These are phyloP conservation scores for Xenosphaeropsis pyriputrescens DNA, from an alignment of 2,329 filamentous ascomycete species.

Conservation along the genomic window DNA sequence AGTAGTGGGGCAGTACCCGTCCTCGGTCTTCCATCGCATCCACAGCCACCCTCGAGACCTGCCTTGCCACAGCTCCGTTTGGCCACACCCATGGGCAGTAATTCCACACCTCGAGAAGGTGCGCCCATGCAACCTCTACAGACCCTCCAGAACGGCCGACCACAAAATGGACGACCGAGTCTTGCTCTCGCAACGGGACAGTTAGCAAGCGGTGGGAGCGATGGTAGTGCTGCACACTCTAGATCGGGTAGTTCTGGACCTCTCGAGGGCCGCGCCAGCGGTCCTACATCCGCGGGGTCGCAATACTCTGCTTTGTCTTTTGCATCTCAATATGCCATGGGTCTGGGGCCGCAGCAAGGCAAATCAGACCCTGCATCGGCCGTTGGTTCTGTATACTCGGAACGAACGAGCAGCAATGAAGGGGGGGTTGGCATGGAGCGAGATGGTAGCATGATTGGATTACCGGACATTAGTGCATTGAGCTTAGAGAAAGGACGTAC, in stretches of 20 bases:
- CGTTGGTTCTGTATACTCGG: conserved; percentile 72
- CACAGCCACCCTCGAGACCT: conserved; percentile 24
- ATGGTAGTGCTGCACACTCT: conserved; percentile 66
- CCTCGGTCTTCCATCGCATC: conserved; percentile 8
- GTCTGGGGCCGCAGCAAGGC: conserved; percentile 45
- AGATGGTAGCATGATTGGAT: conserved; percentile 64
- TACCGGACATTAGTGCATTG: conserved; percentile 67
- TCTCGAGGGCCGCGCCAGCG: conserved; percentile 61
- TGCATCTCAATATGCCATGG: conserved; percentile 56
- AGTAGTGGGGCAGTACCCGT: conserved; percentile 29
- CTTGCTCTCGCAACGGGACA: conserved; percentile 35
- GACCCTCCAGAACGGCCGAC: no score
- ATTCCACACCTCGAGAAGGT: conserved; percentile 56
- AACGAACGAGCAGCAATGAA: conserved; percentile 43
- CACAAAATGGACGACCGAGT: conserved; percentile 15
- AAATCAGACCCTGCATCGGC: conserved; percentile 80
- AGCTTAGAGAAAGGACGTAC: conserved; percentile 70
- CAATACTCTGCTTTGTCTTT: conserved; percentile 76
- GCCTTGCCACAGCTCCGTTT: conserved; percentile 68
- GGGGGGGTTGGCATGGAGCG: conserved; percentile 66
- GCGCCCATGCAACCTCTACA: conserved; percentile 21
- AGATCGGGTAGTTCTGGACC: conserved; percentile 73
- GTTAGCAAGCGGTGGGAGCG: conserved; percentile 64
- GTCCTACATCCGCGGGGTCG: conserved; percentile 75
- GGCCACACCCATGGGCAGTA: conserved; percentile 77